phyloP scores from a whole-genome alignment of 805 yeast species.

The Martiniozyma abietophila region DNA sequence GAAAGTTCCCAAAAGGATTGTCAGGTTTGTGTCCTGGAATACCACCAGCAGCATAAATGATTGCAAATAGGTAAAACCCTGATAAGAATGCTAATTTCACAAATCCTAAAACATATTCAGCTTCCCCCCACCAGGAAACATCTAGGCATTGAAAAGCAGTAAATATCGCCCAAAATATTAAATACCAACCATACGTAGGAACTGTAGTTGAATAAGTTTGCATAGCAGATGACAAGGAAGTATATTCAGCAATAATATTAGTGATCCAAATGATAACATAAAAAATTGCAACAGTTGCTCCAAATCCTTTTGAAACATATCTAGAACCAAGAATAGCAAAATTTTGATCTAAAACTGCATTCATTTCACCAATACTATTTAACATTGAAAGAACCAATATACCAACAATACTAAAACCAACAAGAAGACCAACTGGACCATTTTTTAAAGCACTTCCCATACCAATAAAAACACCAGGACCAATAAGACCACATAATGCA shows the following conservation, averaged over 20 bases:
- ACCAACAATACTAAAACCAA: constrained; percentile 44
- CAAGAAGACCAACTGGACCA: constrained; percentile 44
- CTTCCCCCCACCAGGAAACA: constrained; percentile 47
- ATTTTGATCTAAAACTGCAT: constrained; percentile 44
- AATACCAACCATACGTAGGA: constrained; percentile 46
- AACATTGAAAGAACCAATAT: constrained; percentile 45
- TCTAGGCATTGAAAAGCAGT: constrained; percentile 41
- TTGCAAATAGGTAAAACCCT: constrained; percentile 44
- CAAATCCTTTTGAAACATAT: constrained; percentile 45
- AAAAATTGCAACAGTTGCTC: constrained; percentile 45
- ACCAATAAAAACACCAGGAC: constrained; percentile 47
- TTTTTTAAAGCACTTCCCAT: constrained; percentile 42
- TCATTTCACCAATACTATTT: constrained; percentile 47
- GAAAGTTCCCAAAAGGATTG: constrained; percentile 29
- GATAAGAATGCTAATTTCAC: constrained; percentile 38
- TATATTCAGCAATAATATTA: constrained; percentile 45
- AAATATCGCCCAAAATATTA: constrained; percentile 44
- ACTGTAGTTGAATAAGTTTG: constrained; percentile 41
- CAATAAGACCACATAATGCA: constrained; percentile 40
- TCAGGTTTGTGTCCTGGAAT: constrained; percentile 26
- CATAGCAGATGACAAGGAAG: constrained; percentile 41
- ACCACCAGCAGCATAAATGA: constrained; percentile 36
- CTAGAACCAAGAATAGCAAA: constrained; percentile 44
- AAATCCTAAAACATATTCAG: constrained; percentile 45
- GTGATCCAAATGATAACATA: constrained; percentile 51